Evolutionary conservation across 2,329 filamentous ascomycete species (phyloP).

Genomic region (Fusarium redolens): DNA sequence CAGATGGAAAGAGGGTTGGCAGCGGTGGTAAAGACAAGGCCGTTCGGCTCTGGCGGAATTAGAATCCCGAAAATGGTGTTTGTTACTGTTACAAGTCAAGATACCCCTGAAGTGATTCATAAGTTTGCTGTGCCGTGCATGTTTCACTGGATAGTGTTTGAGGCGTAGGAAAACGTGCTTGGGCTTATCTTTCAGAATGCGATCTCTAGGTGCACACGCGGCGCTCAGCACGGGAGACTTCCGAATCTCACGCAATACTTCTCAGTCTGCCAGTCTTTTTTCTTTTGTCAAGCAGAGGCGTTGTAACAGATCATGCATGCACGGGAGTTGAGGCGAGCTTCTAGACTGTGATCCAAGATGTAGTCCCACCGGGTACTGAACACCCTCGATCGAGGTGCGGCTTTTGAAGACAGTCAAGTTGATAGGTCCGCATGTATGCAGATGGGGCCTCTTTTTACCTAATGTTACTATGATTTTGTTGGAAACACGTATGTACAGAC

Average conservation of each 20-base stretch:
- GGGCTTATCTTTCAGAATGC: constrained; percentile 27
- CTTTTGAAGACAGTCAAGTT: not conserved
- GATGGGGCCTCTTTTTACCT: constrained; percentile 17
- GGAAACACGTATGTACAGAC: constrained; percentile 3
- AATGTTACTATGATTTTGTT: not conserved
- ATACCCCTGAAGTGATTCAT: constrained; percentile 40
- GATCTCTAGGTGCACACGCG: constrained; percentile 7
- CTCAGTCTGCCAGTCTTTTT: not conserved
- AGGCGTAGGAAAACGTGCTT: constrained; percentile 17
- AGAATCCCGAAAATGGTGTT: constrained; percentile 37
- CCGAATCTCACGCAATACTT: constrained; percentile 23
- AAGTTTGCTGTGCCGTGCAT: constrained; percentile 27
- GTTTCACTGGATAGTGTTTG: not conserved
- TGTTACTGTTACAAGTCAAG: constrained; percentile 36
- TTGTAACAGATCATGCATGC: constrained; percentile 37
- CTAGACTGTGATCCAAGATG: constrained; percentile 21
- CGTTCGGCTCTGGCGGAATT: constrained; percentile 74
- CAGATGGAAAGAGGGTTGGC: constrained; percentile 87
- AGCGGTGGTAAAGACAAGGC: constrained; percentile 95
- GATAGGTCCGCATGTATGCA: constrained; percentile 42
- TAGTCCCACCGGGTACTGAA: constrained; percentile 20
- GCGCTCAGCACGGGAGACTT: constrained; percentile 26
- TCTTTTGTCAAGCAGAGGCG: not conserved
- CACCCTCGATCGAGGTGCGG: constrained; percentile 12
- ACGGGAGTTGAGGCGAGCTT: constrained; percentile 24